Conservation (phyloP, 495 filamentous ascomycete genomes). For the Penicillium odoratum region DNA sequence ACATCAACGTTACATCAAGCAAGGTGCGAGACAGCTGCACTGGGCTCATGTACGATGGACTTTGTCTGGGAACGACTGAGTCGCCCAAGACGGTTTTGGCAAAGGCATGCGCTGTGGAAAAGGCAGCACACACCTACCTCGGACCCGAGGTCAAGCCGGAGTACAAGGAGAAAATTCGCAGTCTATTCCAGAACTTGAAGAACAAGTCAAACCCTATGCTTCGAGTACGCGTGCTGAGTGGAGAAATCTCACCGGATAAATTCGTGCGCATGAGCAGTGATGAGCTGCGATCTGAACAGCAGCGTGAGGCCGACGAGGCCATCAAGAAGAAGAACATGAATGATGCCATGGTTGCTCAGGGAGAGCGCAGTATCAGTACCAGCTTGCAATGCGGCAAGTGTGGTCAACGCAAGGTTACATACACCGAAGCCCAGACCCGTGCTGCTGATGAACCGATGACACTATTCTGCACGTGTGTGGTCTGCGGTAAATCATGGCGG, state of each 20-base stretch:
- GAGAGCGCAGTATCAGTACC: constrained; percentile 78
- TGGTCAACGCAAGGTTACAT: constrained; percentile 87
- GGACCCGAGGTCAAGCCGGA: constrained; percentile 65
- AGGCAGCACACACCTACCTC: constrained; percentile 63
- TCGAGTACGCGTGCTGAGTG: constrained; percentile 69
- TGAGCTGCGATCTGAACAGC: constrained; percentile 76
- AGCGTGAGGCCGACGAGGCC: constrained; percentile 62
- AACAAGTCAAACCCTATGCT: constrained; percentile 80
- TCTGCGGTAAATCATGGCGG: constrained; percentile 53
- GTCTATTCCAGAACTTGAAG: constrained; percentile 90
- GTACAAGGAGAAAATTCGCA: constrained; percentile 86
- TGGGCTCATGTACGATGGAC: constrained; percentile 83
- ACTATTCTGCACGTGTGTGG: constrained; percentile 49
- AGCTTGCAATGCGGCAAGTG: constrained; percentile 86
- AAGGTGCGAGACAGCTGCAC: constrained; percentile 74
- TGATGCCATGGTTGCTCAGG: constrained; percentile 61
- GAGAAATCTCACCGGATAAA: constrained; percentile 64
- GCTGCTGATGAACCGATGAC: constrained; percentile 74
- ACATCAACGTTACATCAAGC: constrained; percentile 67
- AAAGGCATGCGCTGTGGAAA: constrained; percentile 71
- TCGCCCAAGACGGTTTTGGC: constrained; percentile 57
- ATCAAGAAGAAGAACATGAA: constrained; percentile 91
- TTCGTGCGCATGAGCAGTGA: constrained; percentile 76
- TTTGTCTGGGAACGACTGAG: constrained; percentile 46
- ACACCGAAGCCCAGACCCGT: constrained; percentile 93